Conservation (phyloP, 2,329 filamentous ascomycete species). For the Chrysoporthe austroafricana region DNA sequence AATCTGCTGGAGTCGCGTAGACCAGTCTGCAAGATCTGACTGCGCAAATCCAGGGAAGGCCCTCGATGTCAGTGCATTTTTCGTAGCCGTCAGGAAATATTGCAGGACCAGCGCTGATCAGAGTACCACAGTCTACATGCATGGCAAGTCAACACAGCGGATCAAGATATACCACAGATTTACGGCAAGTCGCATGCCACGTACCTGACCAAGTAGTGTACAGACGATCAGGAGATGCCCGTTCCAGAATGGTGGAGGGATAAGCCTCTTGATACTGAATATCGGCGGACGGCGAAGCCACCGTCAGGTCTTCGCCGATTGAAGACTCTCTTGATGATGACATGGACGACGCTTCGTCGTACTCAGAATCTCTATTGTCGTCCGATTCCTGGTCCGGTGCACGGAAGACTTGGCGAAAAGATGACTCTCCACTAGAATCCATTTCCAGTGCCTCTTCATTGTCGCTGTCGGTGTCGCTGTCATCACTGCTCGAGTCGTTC, state of each 20-base stretch:
- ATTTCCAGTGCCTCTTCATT: slow-evolving; percentile 7
- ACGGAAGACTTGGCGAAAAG: slow-evolving; percentile 19
- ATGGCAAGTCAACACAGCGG: neutral
- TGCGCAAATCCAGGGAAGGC: slow-evolving; percentile 22
- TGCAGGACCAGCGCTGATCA: slow-evolving; percentile 10
- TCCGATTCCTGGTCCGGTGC: slow-evolving; percentile 18
- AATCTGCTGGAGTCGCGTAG: slow-evolving; percentile 3
- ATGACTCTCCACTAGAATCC: neutral
- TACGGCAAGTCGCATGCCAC: neutral
- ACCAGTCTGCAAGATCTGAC: slow-evolving; percentile 21
- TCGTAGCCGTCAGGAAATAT: slow-evolving; percentile 22
- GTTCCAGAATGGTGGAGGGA: slow-evolving; percentile 13
- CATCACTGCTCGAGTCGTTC: slow-evolving; percentile 16
- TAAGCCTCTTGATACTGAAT: slow-evolving; percentile 16
- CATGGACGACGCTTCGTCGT: slow-evolving; percentile 6
- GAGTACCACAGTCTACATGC: neutral
- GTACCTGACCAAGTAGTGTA: slow-evolving; percentile 19
- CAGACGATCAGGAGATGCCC: slow-evolving; percentile 7
- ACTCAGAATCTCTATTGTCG: slow-evolving; percentile 14
- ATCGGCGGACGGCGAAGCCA: slow-evolving; percentile 14
- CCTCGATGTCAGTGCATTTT: slow-evolving; percentile 5
- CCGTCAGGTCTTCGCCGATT: slow-evolving; percentile 11
- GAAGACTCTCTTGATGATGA: slow-evolving; percentile 15
- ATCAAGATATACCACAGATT: neutral
- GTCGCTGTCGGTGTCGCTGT: neutral